phyloP scores from a whole-genome alignment of 106 monocot genomes.

The Allium sativum region DNA sequence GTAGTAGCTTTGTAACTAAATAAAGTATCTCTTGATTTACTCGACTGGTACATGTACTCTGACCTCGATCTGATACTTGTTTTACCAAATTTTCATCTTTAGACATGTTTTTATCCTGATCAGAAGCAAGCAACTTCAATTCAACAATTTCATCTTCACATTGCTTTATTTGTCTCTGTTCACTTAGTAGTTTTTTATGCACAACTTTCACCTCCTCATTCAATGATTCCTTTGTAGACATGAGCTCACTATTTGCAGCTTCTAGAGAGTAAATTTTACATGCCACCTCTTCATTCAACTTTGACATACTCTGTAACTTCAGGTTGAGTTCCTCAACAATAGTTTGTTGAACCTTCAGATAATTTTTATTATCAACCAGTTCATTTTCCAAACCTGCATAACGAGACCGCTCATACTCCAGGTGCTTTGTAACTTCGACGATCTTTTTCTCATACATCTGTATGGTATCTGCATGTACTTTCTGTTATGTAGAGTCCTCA shows the following conservation, averaged over 20 bases:
- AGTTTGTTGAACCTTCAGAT: conserved; percentile 25
- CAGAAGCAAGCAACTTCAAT: conserved; percentile 19
- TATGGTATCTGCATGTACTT: conserved; percentile 43
- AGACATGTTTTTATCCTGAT: conserved; percentile 4
- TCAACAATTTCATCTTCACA: conserved; percentile 55
- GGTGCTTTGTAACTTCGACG: conserved; percentile 31
- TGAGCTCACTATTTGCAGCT: conserved; percentile 24
- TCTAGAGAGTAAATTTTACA: conserved; percentile 27
- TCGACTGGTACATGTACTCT: conserved; percentile 15
- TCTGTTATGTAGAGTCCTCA: conserved; percentile 35
- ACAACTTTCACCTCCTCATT: conserved; percentile 31
- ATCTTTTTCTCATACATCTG: conserved; percentile 57
- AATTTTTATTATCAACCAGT: conserved; percentile 10
- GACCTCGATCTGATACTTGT: conserved; percentile 15
- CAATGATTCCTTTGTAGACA: conserved; percentile 47
- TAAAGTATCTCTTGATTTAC: conserved; percentile 32
- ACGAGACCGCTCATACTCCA: conserved; percentile 27
- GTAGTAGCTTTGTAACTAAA: conserved; percentile 32
- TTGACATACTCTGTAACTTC: conserved; percentile 23
- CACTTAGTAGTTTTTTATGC: conserved; percentile 38
- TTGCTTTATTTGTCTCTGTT: conserved; percentile 32
- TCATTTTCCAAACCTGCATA: conserved; percentile 31
- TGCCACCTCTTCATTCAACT: conserved; percentile 33
- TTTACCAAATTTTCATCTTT: conserved; percentile 11
- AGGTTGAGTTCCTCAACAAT: conserved; percentile 23